These are phyloP conservation scores for Xylaria sp. DNA, from an alignment of 2,329 filamentous ascomycete genomes.

Conservation along the genomic window DNA sequence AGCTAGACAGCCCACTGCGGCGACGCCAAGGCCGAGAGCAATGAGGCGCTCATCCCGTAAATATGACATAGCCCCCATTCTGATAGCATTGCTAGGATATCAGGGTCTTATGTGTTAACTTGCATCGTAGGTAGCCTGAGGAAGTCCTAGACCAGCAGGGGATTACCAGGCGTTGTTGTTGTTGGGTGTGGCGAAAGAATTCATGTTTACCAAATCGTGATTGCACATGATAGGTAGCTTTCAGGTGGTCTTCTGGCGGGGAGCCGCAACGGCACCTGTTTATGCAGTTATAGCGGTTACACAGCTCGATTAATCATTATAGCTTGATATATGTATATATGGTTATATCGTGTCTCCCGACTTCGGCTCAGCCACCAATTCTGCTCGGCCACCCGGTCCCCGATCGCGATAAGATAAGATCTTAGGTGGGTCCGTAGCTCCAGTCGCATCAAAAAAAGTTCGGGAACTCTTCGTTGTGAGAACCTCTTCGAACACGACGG, in stretches of 20 bases:
- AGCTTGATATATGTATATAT: neutral
- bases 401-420: neutral
- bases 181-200: neutral
- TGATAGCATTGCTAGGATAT: slow-evolving; percentile 15
- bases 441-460: slow-evolving; percentile 17
- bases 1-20: slow-evolving; percentile 53
- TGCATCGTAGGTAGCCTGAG: neutral
- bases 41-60: slow-evolving; percentile 50
- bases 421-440: neutral
- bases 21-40: slow-evolving; percentile 49
- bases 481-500: slow-evolving; percentile 11
- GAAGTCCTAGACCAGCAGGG: neutral
- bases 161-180: neutral
- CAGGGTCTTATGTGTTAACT: neutral
- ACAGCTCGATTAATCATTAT: neutral
- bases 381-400: neutral
- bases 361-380: neutral
- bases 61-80: slow-evolving; percentile 38
- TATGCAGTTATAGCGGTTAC: neutral
- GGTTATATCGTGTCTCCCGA: neutral
- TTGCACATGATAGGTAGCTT: neutral
- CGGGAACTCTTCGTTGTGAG: neutral
- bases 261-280: neutral
- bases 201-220: neutral
- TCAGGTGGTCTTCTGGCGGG: too few relatives aligned